Percentiles rank a stretch among this genome's conserved stretches.
Evolutionary conservation across 345 rosid genomes (phyloP).

Genomic region (Fremontodendron californicum): DNA sequence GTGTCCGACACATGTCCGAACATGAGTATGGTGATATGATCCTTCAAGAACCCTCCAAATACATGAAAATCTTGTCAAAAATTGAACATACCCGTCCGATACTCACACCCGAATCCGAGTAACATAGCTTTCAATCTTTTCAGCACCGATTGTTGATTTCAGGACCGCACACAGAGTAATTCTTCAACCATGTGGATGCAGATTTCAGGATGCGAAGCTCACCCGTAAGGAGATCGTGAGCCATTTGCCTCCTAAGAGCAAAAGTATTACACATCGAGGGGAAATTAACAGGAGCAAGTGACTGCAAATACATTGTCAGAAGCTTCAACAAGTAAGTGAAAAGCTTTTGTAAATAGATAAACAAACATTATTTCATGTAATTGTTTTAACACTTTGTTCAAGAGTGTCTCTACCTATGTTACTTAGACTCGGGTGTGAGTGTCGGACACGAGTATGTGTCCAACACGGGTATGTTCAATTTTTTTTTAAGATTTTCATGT

Average conservation of each 20-base stretch:
- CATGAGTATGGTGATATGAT: too few relatives aligned
- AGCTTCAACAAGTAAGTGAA: background rate
- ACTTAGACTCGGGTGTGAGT: too few relatives aligned
- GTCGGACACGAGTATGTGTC: too few relatives aligned
- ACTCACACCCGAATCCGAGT: too few relatives aligned
- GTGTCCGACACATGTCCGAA: too few relatives aligned
- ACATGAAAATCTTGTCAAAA: background rate
- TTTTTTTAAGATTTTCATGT: too few relatives aligned
- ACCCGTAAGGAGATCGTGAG: conserved; percentile 58
- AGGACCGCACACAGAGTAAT: conserved; percentile 47
- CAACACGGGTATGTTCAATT: too few relatives aligned
- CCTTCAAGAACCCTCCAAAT: too few relatives aligned
- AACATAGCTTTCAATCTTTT: background rate
- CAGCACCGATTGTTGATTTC: background rate
- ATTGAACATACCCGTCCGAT: too few relatives aligned
- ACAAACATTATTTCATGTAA: background rate
- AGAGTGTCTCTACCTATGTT: too few relatives aligned
- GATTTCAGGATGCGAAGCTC: conserved; percentile 68
- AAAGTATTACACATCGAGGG: conserved; percentile 19
- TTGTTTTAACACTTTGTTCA: background rate
- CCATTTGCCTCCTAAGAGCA: conserved; percentile 52
- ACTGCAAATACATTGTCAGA: conserved; percentile 31
- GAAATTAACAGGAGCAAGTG: conserved; percentile 24
- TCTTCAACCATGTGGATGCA: conserved; percentile 64
- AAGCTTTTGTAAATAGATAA: background rate